A percentile compares a stretch with the other conserved stretches of the same genome.
Conservation (phyloP, 2,329 filamentous ascomycete species). For the Xylariaceae sp. region DNA sequence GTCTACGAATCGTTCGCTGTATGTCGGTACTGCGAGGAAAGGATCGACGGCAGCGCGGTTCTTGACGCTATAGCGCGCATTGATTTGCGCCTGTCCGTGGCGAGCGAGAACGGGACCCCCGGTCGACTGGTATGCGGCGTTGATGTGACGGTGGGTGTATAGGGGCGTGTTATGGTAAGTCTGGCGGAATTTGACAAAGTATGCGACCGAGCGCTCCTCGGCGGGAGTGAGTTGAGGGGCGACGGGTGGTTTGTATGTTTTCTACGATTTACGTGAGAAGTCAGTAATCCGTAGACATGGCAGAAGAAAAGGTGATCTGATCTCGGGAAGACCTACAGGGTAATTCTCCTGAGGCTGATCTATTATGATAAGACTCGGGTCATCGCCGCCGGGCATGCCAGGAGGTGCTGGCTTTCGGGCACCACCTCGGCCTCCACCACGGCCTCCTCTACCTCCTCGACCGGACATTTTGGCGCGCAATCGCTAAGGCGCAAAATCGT, state of each 20-base stretch:
- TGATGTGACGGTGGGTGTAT: conserved; percentile 50
- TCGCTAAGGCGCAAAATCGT: not conserved
- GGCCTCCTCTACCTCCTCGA: conserved; percentile 49
- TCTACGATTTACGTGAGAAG: conserved; percentile 31
- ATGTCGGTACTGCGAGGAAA: conserved; percentile 54
- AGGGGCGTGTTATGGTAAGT: conserved; percentile 51
- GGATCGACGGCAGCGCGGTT: conserved; percentile 53
- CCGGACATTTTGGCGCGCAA: conserved; percentile 41
- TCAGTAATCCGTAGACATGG: conserved; percentile 2
- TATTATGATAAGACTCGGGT: conserved; percentile 44
- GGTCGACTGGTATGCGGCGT: conserved; percentile 16
- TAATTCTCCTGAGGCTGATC: conserved; percentile 55
- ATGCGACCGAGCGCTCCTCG: conserved; percentile 45
- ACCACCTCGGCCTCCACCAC: conserved; percentile 43
- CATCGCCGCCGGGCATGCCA: conserved; percentile 49
- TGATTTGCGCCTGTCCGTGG: conserved; percentile 56
- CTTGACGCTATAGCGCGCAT: conserved; percentile 50
- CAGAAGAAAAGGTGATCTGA: not conserved
- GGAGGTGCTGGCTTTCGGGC: conserved; percentile 39
- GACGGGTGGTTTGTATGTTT: conserved; percentile 43
- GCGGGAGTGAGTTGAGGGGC: conserved; percentile 39
- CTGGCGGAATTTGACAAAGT: conserved; percentile 52
- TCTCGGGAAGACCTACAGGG: conserved; percentile 38
- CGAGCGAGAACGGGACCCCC: conserved; percentile 38
- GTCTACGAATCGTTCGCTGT: conserved; percentile 50